Conservation (phyloP, 1,139 yeast genomes). For the Magnusiomyces sp. region DNA sequence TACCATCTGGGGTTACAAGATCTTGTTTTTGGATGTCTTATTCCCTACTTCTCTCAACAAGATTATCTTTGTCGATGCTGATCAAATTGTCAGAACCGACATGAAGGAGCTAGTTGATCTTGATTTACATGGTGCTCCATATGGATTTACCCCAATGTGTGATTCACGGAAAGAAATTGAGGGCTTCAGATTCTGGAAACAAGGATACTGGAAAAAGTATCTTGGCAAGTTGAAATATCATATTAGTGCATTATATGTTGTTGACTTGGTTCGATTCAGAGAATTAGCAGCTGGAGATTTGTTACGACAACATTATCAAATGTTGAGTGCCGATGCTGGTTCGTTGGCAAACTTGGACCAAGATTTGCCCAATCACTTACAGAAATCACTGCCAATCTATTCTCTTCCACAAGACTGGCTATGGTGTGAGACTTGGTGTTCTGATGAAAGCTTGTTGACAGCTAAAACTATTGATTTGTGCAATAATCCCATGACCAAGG, state of each 20-base stretch:
- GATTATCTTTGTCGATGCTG: slow-evolving; percentile 81
- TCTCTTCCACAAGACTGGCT: slow-evolving; percentile 79
- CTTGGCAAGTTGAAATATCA: slow-evolving; percentile 59
- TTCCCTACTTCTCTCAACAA: slow-evolving; percentile 72
- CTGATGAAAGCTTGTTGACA: slow-evolving; percentile 46
- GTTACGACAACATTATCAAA: slow-evolving; percentile 79
- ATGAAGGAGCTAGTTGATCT: slow-evolving; percentile 54
- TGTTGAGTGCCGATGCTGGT: slow-evolving; percentile 65
- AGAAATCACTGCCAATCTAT: slow-evolving; percentile 53
- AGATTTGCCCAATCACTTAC: slow-evolving; percentile 84
- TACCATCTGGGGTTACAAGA: slow-evolving; percentile 81
- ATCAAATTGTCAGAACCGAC: slow-evolving; percentile 69
- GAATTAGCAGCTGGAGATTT: slow-evolving; percentile 64
- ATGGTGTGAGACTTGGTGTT: slow-evolving; percentile 94
- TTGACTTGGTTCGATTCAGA: slow-evolving; percentile 64
- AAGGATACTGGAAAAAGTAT: slow-evolving; percentile 77
- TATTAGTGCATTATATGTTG: slow-evolving; percentile 76
- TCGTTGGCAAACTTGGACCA: slow-evolving; percentile 83
- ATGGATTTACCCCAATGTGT: slow-evolving; percentile 84
- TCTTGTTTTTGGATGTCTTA: slow-evolving; percentile 74
- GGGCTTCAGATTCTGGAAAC: slow-evolving; percentile 86
- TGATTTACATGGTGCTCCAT: slow-evolving; percentile 70
- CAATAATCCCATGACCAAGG: slow-evolving; percentile 73
- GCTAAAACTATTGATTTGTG: slow-evolving; percentile 82
- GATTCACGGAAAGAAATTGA: slow-evolving; percentile 75